Evolutionary conservation across 352 stramenopile species (phyloP), one percentile per base, ranked within the genome.

Genomic region (Pythium sukuiense): DNA sequence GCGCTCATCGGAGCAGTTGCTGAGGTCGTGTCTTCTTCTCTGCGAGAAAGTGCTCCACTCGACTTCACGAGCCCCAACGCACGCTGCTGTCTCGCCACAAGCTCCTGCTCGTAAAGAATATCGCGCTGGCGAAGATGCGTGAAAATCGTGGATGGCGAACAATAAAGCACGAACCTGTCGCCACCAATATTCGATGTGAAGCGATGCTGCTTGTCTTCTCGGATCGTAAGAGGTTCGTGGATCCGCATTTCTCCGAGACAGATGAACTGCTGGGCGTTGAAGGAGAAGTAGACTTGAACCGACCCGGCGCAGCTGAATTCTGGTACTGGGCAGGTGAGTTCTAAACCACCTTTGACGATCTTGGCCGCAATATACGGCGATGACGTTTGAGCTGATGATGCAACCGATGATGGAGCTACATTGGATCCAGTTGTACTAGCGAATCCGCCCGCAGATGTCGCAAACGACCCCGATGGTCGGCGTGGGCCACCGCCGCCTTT

Each of bases 211-310:
- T 74, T 62, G n/a, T 89, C 74, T 64, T 87, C 78, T 14, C 69
- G 72, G 37, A 92, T 81, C 7, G 63, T 62, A 14, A 90, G 69
- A 1, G 81, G 67, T 0, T 79, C 72, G 55, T 92, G 83, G 27
- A 90, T 75, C 20, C 78, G 57, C 1, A 92, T 32, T 18, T 83
- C 77, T 0, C 83, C 83, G 1, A 92, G 67, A 43, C 66, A 85
- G 12, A 90, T 66, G 20, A 92, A 92, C 62, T 92, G 81, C 70
- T 92, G 83, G 2, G 83, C 74, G 24, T 92, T 92, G 32, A 83
- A 75, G 1, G 83, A 92, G 37, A 92, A 76, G 33, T 76, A 87
- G 18, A 92, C 79, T 16, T 76, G 48, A 5, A 89, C 73, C 6
- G 54, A 39, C 0, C 80, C 80, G 6, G 71, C 53, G 24, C 59